Evolutionary conservation across 2,329 filamentous ascomycete species (phyloP).

Genomic region (Rachicladosporium sp.): DNA sequence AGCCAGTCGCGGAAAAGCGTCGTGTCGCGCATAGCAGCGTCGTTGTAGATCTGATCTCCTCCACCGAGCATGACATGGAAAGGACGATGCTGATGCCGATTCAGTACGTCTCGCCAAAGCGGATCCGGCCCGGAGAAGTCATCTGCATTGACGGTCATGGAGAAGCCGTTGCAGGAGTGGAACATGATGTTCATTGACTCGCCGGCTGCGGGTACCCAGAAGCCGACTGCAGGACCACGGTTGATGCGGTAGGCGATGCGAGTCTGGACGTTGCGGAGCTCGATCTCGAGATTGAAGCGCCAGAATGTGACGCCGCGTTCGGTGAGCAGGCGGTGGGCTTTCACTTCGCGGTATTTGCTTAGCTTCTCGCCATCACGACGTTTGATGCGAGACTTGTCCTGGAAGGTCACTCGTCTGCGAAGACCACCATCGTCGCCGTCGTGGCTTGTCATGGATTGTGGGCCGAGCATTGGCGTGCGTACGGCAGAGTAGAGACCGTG

Average conservation of each 20-base stretch:
- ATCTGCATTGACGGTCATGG: slow-evolving; percentile 62
- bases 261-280: slow-evolving; percentile 64
- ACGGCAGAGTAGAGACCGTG: slow-evolving; percentile 63
- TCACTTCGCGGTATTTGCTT: slow-evolving; percentile 71
- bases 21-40: slow-evolving; percentile 65
- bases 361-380: slow-evolving; percentile 64
- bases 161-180: slow-evolving; percentile 95
- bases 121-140: slow-evolving; percentile 86
- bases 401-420: slow-evolving; percentile 22
- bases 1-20: slow-evolving; percentile 74
- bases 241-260: slow-evolving; percentile 95
- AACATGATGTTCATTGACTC: slow-evolving; percentile 99
- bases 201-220: slow-evolving; percentile 81
- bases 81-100: slow-evolving; percentile 77
- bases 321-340: slow-evolving; percentile 67
- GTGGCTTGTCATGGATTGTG: slow-evolving; percentile 11
- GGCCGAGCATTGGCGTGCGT: slow-evolving; percentile 20
- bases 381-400: slow-evolving; percentile 36
- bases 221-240: slow-evolving; percentile 71
- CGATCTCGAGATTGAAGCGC: slow-evolving; percentile 91
- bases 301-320: slow-evolving; percentile 90
- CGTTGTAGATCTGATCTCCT: slow-evolving; percentile 95
- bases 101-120: slow-evolving; percentile 91
- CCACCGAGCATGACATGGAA: slow-evolving; percentile 99
- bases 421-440: slow-evolving; percentile 13